Conservation (phyloP, 2,329 filamentous ascomycete genomes). For the Cladophialophora exuberans region DNA sequence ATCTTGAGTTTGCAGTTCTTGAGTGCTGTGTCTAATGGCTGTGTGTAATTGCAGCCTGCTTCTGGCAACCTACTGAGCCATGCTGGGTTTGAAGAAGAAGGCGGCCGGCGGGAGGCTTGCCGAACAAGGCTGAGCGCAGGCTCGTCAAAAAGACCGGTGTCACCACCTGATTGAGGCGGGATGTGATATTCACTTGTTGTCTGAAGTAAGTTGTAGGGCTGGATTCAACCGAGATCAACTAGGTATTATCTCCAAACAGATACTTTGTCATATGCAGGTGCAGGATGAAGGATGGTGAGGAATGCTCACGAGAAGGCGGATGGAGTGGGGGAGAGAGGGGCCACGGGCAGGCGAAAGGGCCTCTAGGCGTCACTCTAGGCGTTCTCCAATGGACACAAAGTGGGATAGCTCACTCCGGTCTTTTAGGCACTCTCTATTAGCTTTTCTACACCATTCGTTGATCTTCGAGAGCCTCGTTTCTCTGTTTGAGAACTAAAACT, state of each 20-base stretch:
- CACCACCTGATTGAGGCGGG: background rate
- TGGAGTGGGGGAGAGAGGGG: too few species aligned
- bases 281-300: background rate
- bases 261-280: background rate
- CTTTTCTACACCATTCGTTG: conserved; percentile 32
- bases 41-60: background rate
- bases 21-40: background rate
- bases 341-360: too few species aligned
- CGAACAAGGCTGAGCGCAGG: background rate
- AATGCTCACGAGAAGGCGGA: too few species aligned
- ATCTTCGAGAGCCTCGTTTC: conserved; percentile 30
- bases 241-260: background rate
- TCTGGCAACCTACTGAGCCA: conserved; percentile 13
- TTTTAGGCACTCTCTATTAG: too few species aligned
- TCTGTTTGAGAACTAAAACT: conserved; percentile 8
- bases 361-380: too few species aligned
- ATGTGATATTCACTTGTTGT: background rate
- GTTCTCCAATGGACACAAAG: background rate
- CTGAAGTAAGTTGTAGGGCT: conserved; percentile 22
- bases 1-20: conserved; percentile 54
- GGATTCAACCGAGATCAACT: conserved; percentile 15
- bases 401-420: conserved; percentile 2
- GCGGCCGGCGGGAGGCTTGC: background rate
- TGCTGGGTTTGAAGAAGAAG: background rate
- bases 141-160: background rate